A percentile compares a stretch with the other conserved stretches of the same genome.
Conservation (phyloP, 2,329 filamentous ascomycete species). For the Phyllosticta citrichinensis region DNA sequence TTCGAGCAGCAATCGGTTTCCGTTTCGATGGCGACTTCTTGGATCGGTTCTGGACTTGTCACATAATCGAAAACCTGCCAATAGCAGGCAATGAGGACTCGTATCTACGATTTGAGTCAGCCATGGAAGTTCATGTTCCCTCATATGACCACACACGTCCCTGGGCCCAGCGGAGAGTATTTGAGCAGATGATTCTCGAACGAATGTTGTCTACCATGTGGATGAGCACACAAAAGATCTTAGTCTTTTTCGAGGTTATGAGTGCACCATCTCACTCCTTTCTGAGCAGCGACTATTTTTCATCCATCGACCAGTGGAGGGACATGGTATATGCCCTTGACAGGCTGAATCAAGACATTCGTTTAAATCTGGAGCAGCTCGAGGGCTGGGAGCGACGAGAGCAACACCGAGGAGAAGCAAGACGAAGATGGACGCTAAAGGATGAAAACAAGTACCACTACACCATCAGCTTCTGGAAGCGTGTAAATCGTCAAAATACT, state of each 20-base stretch:
- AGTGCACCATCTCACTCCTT: not conserved
- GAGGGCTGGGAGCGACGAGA: slow-evolving; percentile 20
- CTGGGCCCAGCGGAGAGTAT: slow-evolving; percentile 21
- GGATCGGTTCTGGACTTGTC: slow-evolving; percentile 26
- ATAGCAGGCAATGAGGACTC: not conserved
- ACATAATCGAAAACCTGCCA: slow-evolving; percentile 13
- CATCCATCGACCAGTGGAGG: slow-evolving; percentile 11
- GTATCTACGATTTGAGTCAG: no score
- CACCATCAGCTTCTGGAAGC: slow-evolving; percentile 13
- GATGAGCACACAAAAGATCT: not conserved
- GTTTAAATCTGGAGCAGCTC: slow-evolving; percentile 13
- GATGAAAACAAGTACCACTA: slow-evolving; percentile 23
- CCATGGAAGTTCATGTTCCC: not conserved
- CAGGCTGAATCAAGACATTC: slow-evolving; percentile 15
- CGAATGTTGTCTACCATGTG: slow-evolving; percentile 14
- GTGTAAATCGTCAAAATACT: slow-evolving; percentile 4
- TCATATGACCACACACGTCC: not conserved
- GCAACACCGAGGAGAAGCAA: slow-evolving; percentile 16
- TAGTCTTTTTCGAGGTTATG: not conserved
- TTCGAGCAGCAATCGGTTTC: slow-evolving; percentile 17
- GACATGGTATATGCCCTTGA: slow-evolving; percentile 14
- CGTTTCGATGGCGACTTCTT: slow-evolving; percentile 24
- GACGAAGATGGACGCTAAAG: slow-evolving; percentile 23
- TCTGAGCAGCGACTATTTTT: slow-evolving; percentile 8
- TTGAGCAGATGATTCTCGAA: slow-evolving; percentile 20